phyloP scores from a whole-genome alignment of 2,329 filamentous ascomycete species.

The Penicillium nordicum region DNA sequence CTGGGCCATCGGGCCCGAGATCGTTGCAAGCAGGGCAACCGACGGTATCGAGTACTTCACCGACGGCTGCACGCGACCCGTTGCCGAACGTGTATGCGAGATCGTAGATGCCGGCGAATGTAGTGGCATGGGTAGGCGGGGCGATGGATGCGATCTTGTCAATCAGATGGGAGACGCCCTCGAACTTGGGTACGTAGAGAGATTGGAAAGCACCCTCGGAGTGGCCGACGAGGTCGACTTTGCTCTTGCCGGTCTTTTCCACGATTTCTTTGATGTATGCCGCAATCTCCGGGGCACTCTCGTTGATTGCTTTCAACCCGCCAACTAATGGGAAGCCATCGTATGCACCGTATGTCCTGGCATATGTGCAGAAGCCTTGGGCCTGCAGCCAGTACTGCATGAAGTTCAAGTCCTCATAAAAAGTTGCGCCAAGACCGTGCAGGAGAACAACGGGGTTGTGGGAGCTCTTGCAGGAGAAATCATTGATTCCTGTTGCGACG shows the following conservation, averaged over 20 bases:
- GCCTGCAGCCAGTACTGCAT: constrained; percentile 36
- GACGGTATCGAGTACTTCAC: constrained; percentile 25
- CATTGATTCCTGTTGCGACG: constrained; percentile 28
- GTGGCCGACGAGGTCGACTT: constrained; percentile 44
- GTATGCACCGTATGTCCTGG: constrained; percentile 43
- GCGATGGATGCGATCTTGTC: constrained; percentile 38
- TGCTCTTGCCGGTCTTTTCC: constrained; percentile 35
- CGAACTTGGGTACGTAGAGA: constrained; percentile 41
- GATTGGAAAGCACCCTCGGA: constrained; percentile 45
- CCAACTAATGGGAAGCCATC: constrained; percentile 37
- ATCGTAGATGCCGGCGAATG: constrained; percentile 30
- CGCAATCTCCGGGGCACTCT: constrained; percentile 42
- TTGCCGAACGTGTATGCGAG: constrained; percentile 30
- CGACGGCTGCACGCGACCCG: constrained; percentile 20
- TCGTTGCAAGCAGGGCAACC: constrained; percentile 37
- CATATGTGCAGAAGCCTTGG: constrained; percentile 44
- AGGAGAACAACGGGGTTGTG: constrained; percentile 37
- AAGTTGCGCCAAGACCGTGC: constrained; percentile 39
- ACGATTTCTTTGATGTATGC: constrained; percentile 39
- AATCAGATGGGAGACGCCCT: constrained; percentile 28
- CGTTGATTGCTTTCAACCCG: constrained; percentile 37
- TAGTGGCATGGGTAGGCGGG: constrained; percentile 36
- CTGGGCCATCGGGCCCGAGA: constrained; percentile 28
- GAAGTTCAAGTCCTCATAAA: constrained; percentile 38
- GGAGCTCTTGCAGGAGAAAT: constrained; percentile 33